Evolutionary conservation across 1,139 yeast genomes (phyloP).

Genomic region (Taiozyma sp.): DNA sequence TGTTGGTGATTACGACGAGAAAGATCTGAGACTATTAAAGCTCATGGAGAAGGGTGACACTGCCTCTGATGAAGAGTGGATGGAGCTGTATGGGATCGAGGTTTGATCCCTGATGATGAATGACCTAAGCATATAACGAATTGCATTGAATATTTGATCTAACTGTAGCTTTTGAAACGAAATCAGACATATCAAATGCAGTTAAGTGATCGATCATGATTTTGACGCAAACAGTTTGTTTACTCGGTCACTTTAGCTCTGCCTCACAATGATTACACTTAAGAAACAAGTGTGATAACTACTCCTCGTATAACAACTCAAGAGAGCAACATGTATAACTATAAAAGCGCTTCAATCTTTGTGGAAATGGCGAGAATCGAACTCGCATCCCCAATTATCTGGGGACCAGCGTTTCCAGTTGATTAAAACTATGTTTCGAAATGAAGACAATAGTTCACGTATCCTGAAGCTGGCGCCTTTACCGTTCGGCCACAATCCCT

Average conservation of each 20-base stretch:
- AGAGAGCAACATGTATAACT: too few relatives aligned
- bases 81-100: conserved; percentile 1
- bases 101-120: not conserved
- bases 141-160: not conserved
- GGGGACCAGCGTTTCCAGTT: not conserved
- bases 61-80: conserved; percentile 2
- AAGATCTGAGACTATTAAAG: not conserved
- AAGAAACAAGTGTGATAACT: too few relatives aligned
- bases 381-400: conserved; percentile 20
- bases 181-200: not conserved
- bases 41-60: not conserved
- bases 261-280: too few relatives aligned
- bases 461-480: conserved; percentile 1
- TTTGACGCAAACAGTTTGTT: too few relatives aligned
- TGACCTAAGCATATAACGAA: not conserved
- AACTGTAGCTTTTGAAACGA: not conserved
- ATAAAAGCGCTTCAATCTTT: too few relatives aligned
- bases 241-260: too few relatives aligned
- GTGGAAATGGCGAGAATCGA: conserved; percentile 26
- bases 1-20: conserved; percentile 6
- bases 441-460: not conserved
- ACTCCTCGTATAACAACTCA: too few relatives aligned
- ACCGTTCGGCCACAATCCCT: conserved; percentile 1
- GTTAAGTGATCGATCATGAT: too few relatives aligned
- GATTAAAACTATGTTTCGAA: not conserved